Conservation (phyloP, 108 stramenopile genomes). For the Cyclotella distinguenda region DNA sequence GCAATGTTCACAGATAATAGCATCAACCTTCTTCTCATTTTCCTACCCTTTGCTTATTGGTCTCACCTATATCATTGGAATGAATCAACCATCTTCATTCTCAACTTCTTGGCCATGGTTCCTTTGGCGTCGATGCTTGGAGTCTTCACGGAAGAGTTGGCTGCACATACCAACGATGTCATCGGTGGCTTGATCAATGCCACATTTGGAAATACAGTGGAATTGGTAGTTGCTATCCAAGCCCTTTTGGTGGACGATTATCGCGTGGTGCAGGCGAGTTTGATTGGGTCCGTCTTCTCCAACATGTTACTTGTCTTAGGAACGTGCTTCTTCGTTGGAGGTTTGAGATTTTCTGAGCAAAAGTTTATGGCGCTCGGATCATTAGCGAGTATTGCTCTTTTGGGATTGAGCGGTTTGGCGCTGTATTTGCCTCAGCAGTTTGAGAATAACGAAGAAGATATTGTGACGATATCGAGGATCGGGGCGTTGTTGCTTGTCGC, state of each 20-base stretch:
- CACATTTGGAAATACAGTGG: constrained; percentile 96
- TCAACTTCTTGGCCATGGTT: constrained; percentile 92
- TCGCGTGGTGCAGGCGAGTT: constrained; percentile 92
- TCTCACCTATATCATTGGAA: constrained; percentile 60
- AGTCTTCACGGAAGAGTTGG: constrained; percentile 95
- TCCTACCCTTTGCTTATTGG: constrained; percentile 67
- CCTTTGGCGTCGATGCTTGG: constrained; percentile 92
- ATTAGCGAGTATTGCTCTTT: constrained; percentile 72
- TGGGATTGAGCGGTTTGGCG: constrained; percentile 81
- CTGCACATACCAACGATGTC: constrained; percentile 92
- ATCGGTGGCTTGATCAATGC: constrained; percentile 96
- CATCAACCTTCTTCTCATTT: constrained; percentile 67
- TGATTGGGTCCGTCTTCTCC: constrained; percentile 94
- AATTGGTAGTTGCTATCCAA: constrained; percentile 88
- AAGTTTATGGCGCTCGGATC: constrained; percentile 77
- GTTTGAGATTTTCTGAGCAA: constrained; percentile 86
- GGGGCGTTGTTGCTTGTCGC: constrained; percentile 84
- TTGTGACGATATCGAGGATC: constrained; percentile 74
- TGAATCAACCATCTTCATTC: constrained; percentile 70
- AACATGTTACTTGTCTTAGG: constrained; percentile 95
- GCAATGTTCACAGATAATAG: constrained; percentile 60
- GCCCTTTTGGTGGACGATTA: constrained; percentile 78
- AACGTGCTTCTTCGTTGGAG: constrained; percentile 95
- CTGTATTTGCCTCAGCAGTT: constrained; percentile 87
- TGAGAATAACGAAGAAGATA: constrained; percentile 62